Evolutionary conservation across 495 filamentous ascomycete genomes (phyloP).

Genomic region (Xylona heveae): DNA sequence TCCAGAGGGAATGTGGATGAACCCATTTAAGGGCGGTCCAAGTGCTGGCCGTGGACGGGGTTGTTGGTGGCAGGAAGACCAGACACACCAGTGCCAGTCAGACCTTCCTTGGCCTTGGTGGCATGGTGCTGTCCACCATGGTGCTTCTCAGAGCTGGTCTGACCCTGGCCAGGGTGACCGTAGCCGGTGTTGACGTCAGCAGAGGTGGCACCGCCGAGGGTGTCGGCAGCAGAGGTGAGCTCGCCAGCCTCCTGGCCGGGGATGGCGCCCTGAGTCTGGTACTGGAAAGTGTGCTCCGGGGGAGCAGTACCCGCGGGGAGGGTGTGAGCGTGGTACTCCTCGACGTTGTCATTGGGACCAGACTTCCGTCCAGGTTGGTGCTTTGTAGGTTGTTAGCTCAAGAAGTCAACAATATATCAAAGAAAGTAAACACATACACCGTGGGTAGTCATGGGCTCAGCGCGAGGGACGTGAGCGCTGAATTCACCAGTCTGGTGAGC

Average conservation of each 20-base stretch:
- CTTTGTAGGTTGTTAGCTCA: slow-evolving; percentile 15
- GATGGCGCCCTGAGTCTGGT: slow-evolving; percentile 25
- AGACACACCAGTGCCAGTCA: too few species aligned
- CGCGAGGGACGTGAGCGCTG: slow-evolving; percentile 23
- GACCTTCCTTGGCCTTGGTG: slow-evolving; percentile 15
- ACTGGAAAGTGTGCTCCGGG: slow-evolving; percentile 31
- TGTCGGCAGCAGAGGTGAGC: slow-evolving; percentile 25
- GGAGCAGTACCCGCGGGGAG: slow-evolving; percentile 46
- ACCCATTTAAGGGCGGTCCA: too few species aligned
- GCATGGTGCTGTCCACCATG: slow-evolving; percentile 30
- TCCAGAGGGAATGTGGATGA: too few species aligned
- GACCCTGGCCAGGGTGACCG: slow-evolving; percentile 38
- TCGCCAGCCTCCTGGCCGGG: slow-evolving; percentile 25
- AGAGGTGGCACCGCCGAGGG: slow-evolving; percentile 41
- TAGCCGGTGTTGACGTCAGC: slow-evolving; percentile 34
- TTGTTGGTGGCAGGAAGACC: too few species aligned
- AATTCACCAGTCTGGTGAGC: slow-evolving; percentile 34
- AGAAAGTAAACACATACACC: slow-evolving; percentile 25
- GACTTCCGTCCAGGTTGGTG: slow-evolving; percentile 43
- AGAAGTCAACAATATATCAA: neutral
- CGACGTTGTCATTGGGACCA: slow-evolving; percentile 31
- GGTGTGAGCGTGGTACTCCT: slow-evolving; percentile 41
- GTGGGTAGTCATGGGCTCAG: slow-evolving; percentile 27
- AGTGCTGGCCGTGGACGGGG: too few species aligned
- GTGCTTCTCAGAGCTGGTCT: slow-evolving; percentile 32